These are phyloP conservation scores for Solanum chaucha DNA, from an alignment of 257 asterid genomes.

Conservation along the genomic window DNA sequence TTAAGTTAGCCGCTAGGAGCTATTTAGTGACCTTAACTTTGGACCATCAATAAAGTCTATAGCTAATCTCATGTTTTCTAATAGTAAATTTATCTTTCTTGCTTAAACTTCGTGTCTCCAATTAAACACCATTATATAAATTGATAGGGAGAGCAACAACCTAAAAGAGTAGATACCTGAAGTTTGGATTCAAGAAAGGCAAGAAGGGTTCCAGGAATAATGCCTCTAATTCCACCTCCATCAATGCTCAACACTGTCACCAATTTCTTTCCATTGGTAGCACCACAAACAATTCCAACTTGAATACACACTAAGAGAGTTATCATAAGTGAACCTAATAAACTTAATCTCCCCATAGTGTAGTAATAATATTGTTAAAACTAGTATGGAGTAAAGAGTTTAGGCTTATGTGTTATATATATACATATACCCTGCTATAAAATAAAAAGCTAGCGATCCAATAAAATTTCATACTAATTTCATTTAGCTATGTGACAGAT, in stretches of 20 bases:
- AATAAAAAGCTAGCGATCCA: too few relatives aligned
- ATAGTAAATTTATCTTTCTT: not conserved
- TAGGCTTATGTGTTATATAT: not conserved
- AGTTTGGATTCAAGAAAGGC: slow-evolving; percentile 53
- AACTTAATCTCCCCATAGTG: not conserved
- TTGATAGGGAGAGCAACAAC: not conserved
- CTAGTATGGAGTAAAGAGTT: not conserved
- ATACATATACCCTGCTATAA: not conserved
- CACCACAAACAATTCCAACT: slow-evolving; percentile 10
- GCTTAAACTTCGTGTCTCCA: not conserved
- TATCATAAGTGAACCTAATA: not conserved
- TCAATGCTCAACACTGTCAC: slow-evolving; percentile 49
- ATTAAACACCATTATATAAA: not conserved
- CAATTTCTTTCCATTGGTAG: slow-evolving; percentile 23
- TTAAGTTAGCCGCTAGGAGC: too few relatives aligned
- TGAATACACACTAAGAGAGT: not conserved
- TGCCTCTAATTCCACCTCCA: slow-evolving; percentile 60
- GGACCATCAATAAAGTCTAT: not conserved
- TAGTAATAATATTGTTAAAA: not conserved
- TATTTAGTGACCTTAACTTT: not conserved
- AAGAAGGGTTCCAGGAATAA: slow-evolving; percentile 40
- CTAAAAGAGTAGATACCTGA: slow-evolving; percentile 20
- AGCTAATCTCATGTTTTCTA: not conserved
- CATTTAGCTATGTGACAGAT: not conserved
- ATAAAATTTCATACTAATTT: not conserved